Conservation (phyloP, 73 alveolate genomes). For the Paramecium primaurelia region DNA sequence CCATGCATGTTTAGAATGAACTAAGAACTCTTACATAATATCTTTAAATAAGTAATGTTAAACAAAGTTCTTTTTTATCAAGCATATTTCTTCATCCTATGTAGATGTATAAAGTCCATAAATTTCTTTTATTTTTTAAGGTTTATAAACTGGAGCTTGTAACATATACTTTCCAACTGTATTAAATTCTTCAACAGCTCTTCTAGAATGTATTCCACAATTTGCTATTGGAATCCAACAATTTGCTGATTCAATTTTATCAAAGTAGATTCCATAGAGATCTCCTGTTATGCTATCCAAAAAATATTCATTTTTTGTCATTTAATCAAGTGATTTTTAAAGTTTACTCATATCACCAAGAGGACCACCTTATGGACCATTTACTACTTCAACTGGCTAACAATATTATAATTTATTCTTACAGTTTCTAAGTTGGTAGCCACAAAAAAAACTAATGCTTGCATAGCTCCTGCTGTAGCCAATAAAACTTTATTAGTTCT, state of each 20-base stretch:
- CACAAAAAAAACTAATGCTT: constrained; percentile 42
- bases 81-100: constrained; percentile 50
- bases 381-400: constrained; percentile 38
- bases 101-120: constrained; percentile 35
- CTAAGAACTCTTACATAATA: constrained; percentile 45
- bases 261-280: constrained; percentile 75
- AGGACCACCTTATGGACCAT: constrained; percentile 37
- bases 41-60: constrained; percentile 32
- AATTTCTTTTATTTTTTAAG: constrained; percentile 15
- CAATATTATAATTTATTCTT: not conserved
- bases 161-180: constrained; percentile 59
- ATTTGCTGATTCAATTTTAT: constrained; percentile 48
- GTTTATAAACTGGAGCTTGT: constrained; percentile 42
- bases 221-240: constrained; percentile 94
- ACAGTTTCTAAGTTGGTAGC: constrained; percentile 60
- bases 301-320: constrained; percentile 74
- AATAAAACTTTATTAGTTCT: constrained; percentile 50
- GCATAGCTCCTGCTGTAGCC: constrained; percentile 55
- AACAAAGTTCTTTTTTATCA: constrained; percentile 31
- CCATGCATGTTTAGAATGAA: constrained; percentile 55
- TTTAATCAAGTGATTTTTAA: not conserved
- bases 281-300: constrained; percentile 94
- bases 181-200: constrained; percentile 54
- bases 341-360: constrained; percentile 40
- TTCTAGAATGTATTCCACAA: constrained; percentile 87